Conservation (phyloP, 1,139 yeast genomes). For the Nakaseomyces delphensis region DNA sequence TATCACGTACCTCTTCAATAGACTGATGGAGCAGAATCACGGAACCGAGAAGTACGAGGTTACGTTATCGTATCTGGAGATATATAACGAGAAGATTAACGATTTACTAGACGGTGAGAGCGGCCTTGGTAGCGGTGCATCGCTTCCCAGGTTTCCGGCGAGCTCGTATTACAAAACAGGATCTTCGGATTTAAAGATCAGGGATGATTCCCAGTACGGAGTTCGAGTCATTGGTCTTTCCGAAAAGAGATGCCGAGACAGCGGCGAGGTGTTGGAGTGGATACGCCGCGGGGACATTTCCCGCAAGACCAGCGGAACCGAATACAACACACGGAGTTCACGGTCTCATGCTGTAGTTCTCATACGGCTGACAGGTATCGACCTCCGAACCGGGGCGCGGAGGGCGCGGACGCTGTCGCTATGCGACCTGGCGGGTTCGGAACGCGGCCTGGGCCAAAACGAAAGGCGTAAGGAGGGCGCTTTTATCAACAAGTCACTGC, state of each 20-base stretch:
- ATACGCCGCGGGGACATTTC: constrained; percentile 64
- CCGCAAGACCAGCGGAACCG: constrained; percentile 81
- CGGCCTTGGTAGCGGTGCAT: constrained; percentile 10
- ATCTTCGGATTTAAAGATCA: constrained; percentile 48
- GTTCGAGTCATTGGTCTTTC: constrained; percentile 70
- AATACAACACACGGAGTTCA: constrained; percentile 73
- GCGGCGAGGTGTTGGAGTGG: constrained; percentile 51
- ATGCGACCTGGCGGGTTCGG: constrained; percentile 96
- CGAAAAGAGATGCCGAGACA: constrained; percentile 47
- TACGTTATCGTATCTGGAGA: constrained; percentile 70
- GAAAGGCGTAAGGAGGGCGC: constrained; percentile 89
- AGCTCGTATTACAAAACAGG: constrained; percentile 8
- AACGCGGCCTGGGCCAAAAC: constrained; percentile 71
- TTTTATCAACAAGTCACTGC: constrained; percentile 77
- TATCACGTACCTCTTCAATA: constrained; percentile 54
- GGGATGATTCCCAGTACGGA: constrained; percentile 70
- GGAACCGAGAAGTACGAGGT: constrained; percentile 37
- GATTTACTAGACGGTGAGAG: constrained; percentile 46
- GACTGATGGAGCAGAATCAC: constrained; percentile 32
- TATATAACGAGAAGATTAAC: constrained; percentile 76
- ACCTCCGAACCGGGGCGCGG: constrained; percentile 37
- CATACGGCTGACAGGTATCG: constrained; percentile 45
- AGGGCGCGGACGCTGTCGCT: constrained; percentile 62
- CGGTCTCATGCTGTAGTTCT: constrained; percentile 90
- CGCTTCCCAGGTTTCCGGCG: constrained; percentile 10